Evolutionary conservation across 2,329 filamentous ascomycete species (phyloP), one percentile per base, ranked within the genome.

Genomic region (Plenodomus biglobosus): DNA sequence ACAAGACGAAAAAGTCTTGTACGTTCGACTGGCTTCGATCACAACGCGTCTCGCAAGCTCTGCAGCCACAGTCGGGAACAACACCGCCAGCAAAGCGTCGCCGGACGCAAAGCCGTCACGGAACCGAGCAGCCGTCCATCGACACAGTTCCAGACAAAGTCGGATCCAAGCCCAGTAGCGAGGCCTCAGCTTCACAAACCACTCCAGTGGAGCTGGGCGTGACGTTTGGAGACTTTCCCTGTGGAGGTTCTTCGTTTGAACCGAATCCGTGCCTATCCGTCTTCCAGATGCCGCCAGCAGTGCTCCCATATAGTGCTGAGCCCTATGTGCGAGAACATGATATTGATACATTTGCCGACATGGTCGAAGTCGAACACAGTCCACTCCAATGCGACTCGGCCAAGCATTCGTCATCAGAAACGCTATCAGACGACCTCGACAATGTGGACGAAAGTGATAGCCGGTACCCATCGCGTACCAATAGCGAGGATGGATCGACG

Each of bases 1-100:
- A 68, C 35, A 73, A 73, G 59, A 76, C 72, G 37, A 74, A 73
- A 38, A 76, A 76, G 49, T 66, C 59, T 13, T 77, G 75, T 50
- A 76, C 75, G 0, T 75, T 76, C 48, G 70, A 76, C 42, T 77
- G 74, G 73, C 63, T 76, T 21, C 64, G 67, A 10, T 70, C 66
- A 30, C 68, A 70, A 34, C 64, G 68, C 15, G 55, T 69, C 8
- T 53, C 43, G 38, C 66, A 69, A 49, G 66, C 65, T 34, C 50
- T 61, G 38, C 55, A 61, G 36, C 55, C 60, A 36, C 58, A 51
- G 38, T 21, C 53, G 19, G 60, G 41, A 32, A 32, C 58, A 18
- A 40, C 50, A 32, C 63, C 64, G 15, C 56, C 61, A 32, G 38
- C 58, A 38, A 70, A 70, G 55, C 61, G 62, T 50, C 65, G 66